phyloP scores from a whole-genome alignment of 1,284 basidiomycete genomes.

The Trametes pubescens region DNA sequence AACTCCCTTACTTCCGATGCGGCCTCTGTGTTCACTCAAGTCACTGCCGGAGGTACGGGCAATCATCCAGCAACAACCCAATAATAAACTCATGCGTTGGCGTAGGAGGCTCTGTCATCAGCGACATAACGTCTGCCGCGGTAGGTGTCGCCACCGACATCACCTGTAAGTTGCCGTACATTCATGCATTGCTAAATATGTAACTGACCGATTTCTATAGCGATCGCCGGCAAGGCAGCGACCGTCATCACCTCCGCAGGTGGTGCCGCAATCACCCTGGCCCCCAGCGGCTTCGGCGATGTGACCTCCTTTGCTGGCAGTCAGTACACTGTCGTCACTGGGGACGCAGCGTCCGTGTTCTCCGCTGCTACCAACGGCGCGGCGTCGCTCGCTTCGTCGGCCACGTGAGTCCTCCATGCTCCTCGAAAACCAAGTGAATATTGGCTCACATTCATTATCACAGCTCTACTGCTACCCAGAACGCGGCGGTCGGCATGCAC shows the following conservation, averaged over 20 bases:
- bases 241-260: constrained; percentile 56
- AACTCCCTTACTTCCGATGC: constrained; percentile 42
- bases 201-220: constrained; percentile 42
- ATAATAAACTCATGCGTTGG: neutral
- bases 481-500: constrained; percentile 37
- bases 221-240: constrained; percentile 46
- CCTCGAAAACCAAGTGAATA: too few relatives aligned
- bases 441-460: neutral
- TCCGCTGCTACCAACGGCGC: constrained; percentile 36
- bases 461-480: constrained; percentile 9
- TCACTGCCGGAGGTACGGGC: constrained; percentile 25
- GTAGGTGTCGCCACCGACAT: constrained; percentile 50
- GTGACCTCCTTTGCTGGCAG: constrained; percentile 61
- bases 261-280: constrained; percentile 62
- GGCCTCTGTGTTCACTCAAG: constrained; percentile 36
- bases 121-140: constrained; percentile 38
- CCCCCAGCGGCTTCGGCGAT: constrained; percentile 52
- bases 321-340: constrained; percentile 52
- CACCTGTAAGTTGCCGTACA: constrained; percentile 47
- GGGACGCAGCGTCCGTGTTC: constrained; percentile 28
- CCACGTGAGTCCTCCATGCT: neutral
- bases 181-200: neutral
- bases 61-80: neutral
- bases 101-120: constrained; percentile 31
- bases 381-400: constrained; percentile 9